A percentile compares a stretch with the other conserved stretches of the same genome.
phyloP scores from a whole-genome alignment of 1,284 basidiomycete genomes.

The Xerocomus nothofagi region DNA sequence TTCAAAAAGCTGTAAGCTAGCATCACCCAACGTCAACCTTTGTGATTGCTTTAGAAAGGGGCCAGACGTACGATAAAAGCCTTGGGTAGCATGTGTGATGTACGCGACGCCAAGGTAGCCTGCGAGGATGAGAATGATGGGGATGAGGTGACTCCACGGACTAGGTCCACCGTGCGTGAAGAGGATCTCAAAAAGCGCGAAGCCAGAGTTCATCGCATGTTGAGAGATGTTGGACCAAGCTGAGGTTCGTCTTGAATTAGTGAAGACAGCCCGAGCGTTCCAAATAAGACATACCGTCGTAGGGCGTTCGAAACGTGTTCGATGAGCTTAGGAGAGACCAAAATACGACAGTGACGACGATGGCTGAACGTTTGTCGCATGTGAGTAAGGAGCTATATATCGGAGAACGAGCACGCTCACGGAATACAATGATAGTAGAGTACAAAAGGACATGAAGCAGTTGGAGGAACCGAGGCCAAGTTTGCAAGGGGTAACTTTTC shows the following conservation, averaged over 20 bases:
- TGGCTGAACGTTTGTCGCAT: constrained; percentile 36
- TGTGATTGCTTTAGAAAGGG: background rate
- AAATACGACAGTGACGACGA: constrained; percentile 67
- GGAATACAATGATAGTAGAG: constrained; percentile 56
- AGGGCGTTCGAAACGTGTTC: constrained; percentile 42
- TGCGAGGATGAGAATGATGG: constrained; percentile 50
- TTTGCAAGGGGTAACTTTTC: constrained; percentile 53
- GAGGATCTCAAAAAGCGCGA: constrained; percentile 59
- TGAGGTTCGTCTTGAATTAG: constrained; percentile 20
- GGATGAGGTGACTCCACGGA: constrained; percentile 53
- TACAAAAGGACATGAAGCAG: constrained; percentile 56
- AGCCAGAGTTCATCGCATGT: constrained; percentile 60
- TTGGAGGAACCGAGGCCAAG: constrained; percentile 58
- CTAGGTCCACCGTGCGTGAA: constrained; percentile 51
- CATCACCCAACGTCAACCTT: background rate
- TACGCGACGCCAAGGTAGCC: constrained; percentile 68
- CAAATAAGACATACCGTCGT: constrained; percentile 35
- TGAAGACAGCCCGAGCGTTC: background rate
- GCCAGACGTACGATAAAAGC: constrained; percentile 56
- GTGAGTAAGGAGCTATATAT: background rate
- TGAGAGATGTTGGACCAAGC: constrained; percentile 62
- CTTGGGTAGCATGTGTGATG: constrained; percentile 56
- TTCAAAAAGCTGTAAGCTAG: constrained; percentile 52
- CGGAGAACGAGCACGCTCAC: constrained; percentile 41
- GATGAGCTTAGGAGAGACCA: constrained; percentile 57